Conservation (phyloP, 2,329 filamentous ascomycete genomes). For the Aspergillus intermedius region DNA sequence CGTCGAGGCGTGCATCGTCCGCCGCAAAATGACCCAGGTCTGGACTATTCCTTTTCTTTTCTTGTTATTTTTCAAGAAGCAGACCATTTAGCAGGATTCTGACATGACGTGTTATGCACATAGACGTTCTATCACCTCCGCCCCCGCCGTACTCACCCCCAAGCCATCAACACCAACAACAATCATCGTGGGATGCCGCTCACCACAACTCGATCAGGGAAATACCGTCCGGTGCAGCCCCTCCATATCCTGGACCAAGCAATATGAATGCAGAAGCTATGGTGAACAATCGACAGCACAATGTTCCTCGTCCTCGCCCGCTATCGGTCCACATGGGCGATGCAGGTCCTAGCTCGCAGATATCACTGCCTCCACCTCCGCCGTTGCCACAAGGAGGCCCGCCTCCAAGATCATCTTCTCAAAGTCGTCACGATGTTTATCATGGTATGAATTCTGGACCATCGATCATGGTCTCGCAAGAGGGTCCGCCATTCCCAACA, state of each 20-base stretch:
- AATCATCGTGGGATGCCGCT: slow-evolving; percentile 7
- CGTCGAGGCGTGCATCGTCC: slow-evolving; percentile 21
- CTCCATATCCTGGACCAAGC: slow-evolving; percentile 12
- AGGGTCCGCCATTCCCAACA: slow-evolving; percentile 15
- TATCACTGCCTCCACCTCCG: slow-evolving; percentile 31
- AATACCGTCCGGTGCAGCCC: slow-evolving; percentile 11
- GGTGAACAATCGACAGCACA: slow-evolving; percentile 19
- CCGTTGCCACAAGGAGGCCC: slow-evolving; percentile 25
- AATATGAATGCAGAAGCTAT: slow-evolving; percentile 14
- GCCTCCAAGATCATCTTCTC: slow-evolving; percentile 29
- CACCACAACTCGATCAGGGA: slow-evolving; percentile 2
- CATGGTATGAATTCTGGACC: slow-evolving; percentile 12
- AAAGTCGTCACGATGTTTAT: slow-evolving; percentile 18
- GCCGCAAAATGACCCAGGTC: slow-evolving; percentile 27
- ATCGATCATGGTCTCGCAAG: slow-evolving; percentile 17
- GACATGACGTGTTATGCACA: slow-evolving; percentile 4
- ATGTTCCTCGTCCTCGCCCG: slow-evolving; percentile 25
- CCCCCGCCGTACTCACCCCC: slow-evolving; percentile 37
- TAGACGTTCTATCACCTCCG: slow-evolving; percentile 28
- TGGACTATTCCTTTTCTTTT: neutral
- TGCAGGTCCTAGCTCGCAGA: slow-evolving; percentile 19
- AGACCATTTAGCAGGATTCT: neutral
- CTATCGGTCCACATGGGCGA: slow-evolving; percentile 24
- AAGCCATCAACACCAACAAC: slow-evolving; percentile 17
- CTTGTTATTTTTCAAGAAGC: neutral